phyloP scores from a whole-genome alignment of 2,329 filamentous ascomycete species.

The Pyrenophora teres region DNA sequence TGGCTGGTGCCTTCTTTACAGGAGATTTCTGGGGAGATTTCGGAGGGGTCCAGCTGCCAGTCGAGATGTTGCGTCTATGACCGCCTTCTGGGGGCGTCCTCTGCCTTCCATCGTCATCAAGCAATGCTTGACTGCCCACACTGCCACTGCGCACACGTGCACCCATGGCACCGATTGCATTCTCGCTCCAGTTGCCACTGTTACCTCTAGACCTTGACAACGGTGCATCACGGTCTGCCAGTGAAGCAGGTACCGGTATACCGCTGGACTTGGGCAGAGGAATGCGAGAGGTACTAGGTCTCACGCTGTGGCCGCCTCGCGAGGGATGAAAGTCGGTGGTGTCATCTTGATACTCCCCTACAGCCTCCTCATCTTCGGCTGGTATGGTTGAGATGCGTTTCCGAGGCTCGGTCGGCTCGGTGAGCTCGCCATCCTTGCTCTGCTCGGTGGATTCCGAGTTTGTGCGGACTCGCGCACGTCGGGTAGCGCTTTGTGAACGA shows the following conservation, averaged over 20 bases:
- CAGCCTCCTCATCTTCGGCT: constrained; percentile 51
- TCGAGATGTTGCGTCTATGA: constrained; percentile 28
- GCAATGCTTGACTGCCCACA: constrained; percentile 56
- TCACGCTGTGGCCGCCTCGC: constrained; percentile 55
- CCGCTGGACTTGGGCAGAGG: constrained; percentile 82
- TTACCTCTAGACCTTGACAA: constrained; percentile 63
- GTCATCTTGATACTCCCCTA: constrained; percentile 63
- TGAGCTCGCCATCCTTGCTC: constrained; percentile 26
- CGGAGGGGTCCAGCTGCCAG: constrained; percentile 33
- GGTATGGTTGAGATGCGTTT: constrained; percentile 47
- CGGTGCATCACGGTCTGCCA: constrained; percentile 74
- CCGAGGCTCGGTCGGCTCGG: constrained; percentile 33
- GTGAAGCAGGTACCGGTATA: constrained; percentile 71
- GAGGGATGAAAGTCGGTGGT: constrained; percentile 60
- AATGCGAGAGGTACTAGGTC: constrained; percentile 73
- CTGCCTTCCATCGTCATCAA: constrained; percentile 52
- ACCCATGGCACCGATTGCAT: constrained; percentile 64
- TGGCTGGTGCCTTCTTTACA: constrained; percentile 48
- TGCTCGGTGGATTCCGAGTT: constrained; percentile 39
- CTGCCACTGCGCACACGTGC: constrained; percentile 73
- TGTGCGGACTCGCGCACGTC: constrained; percentile 35
- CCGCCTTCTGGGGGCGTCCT: constrained; percentile 27
- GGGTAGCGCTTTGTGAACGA: constrained; percentile 40
- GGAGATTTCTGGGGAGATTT: constrained; percentile 42
- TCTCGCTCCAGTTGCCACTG: constrained; percentile 63